Evolutionary conservation across 805 yeast genomes (phyloP).

Genomic region (Barnettozyma botsteinii): DNA sequence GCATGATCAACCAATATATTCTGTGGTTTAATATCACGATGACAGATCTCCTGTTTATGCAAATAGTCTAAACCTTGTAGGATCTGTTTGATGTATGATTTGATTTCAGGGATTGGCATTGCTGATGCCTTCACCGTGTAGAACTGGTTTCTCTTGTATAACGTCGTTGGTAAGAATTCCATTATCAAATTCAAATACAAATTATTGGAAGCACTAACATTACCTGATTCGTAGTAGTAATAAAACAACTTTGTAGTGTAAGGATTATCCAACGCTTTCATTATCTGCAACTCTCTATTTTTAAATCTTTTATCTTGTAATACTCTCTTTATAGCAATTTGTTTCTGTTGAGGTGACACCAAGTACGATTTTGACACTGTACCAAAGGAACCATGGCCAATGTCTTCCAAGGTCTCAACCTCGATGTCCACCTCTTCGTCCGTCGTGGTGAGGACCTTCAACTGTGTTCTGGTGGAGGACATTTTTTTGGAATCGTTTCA

Average conservation of each 20-base stretch:
- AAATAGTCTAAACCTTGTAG: constrained; percentile 74
- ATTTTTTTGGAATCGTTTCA: background rate
- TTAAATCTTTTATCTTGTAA: constrained; percentile 92
- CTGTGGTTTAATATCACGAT: constrained; percentile 90
- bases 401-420: constrained; percentile 80
- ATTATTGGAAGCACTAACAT: constrained; percentile 40
- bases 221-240: constrained; percentile 76
- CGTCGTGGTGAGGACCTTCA: constrained; percentile 12
- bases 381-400: constrained; percentile 99
- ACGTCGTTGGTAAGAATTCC: constrained; percentile 94
- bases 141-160: constrained; percentile 85
- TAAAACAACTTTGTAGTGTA: constrained; percentile 85
- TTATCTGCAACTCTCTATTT: constrained; percentile 90
- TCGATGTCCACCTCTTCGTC: constrained; percentile 41
- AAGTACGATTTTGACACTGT: constrained; percentile 89
- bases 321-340: constrained; percentile 94
- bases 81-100: constrained; percentile 75
- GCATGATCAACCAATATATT: constrained; percentile 82
- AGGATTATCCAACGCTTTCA: constrained; percentile 82
- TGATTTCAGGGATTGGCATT: constrained; percentile 89
- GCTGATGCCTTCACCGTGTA: constrained; percentile 65
- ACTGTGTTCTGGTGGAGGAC: constrained; percentile 1
- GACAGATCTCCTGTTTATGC: constrained; percentile 77
- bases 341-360: constrained; percentile 56
- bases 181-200: constrained; percentile 83